A percentile compares a stretch with the other conserved stretches of the same genome.
phyloP scores from a whole-genome alignment of 1,139 yeast genomes.

The Candida neerlandica region DNA sequence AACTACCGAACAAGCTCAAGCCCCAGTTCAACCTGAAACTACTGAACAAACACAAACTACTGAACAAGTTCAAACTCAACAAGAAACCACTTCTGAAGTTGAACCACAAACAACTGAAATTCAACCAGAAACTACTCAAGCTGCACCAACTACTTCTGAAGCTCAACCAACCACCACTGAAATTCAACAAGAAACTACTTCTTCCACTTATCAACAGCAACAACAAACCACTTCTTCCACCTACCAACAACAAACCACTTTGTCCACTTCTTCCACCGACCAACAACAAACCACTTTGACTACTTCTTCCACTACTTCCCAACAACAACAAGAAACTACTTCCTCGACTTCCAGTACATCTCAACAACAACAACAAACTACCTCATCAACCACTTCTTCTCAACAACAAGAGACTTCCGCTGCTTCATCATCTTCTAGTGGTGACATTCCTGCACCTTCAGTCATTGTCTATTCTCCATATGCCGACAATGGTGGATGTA shows the following conservation, averaged over 20 bases:
- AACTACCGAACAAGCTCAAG: not conserved
- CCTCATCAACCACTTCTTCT: slow-evolving; percentile 4
- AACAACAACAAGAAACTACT: slow-evolving; percentile 13
- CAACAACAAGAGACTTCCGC: not conserved
- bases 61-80: not conserved
- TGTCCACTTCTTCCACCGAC: slow-evolving; percentile 4
- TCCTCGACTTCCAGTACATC: slow-evolving; percentile 6
- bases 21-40: slow-evolving; percentile 8
- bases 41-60: slow-evolving; percentile 2
- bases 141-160: not conserved
- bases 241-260: too few species aligned
- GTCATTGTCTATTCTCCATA: slow-evolving; percentile 83
- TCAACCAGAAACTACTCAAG: slow-evolving; percentile 5
- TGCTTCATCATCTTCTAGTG: slow-evolving; percentile 11
- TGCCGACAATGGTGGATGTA: slow-evolving; percentile 67
- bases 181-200: slow-evolving; percentile 14
- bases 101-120: slow-evolving; percentile 1
- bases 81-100: slow-evolving; percentile 1
- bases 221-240: too few species aligned
- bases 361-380: too few species aligned
- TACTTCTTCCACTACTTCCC: too few species aligned
- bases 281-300: too few species aligned
- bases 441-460: slow-evolving; percentile 42
- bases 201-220: not conserved
- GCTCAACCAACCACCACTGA: slow-evolving; percentile 7